These are phyloP conservation scores for Cryphonectria parasitica DNA, from an alignment of 2,329 filamentous ascomycete genomes.

Conservation along the genomic window DNA sequence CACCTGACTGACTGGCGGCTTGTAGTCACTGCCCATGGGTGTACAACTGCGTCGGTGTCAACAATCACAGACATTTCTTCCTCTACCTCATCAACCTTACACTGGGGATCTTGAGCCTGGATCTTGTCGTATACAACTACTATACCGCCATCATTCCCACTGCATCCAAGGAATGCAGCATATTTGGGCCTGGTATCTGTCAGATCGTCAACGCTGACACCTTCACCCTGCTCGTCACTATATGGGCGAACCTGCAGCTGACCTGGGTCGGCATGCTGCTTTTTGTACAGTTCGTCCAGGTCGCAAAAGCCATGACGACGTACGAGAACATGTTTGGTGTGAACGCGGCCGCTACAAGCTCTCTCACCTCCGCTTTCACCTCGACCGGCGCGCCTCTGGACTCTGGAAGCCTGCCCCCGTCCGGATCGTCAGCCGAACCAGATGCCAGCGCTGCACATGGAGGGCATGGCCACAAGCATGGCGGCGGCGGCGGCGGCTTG, in stretches of 20 bases:
- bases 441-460: constrained; percentile 45
- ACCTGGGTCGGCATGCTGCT: constrained; percentile 98
- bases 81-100: constrained; percentile 83
- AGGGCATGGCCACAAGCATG: constrained; percentile 43
- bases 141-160: constrained; percentile 61
- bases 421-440: constrained; percentile 57
- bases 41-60: constrained; percentile 92
- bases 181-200: constrained; percentile 79
- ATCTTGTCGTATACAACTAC: constrained; percentile 75
- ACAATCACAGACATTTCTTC: constrained; percentile 96
- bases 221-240: constrained; percentile 77
- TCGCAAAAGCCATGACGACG: constrained; percentile 90
- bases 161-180: constrained; percentile 64
- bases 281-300: constrained; percentile 89
- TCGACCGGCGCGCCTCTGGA: constrained; percentile 76
- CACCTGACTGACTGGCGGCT: neutral
- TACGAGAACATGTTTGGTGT: constrained; percentile 95
- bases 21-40: constrained; percentile 94
- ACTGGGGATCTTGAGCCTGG: constrained; percentile 71
- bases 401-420: constrained; percentile 50
- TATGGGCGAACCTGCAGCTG: constrained; percentile 84
- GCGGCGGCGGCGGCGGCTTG: constrained; percentile 62
- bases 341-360: constrained; percentile 57
- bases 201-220: constrained; percentile 77
- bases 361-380: constrained; percentile 74